A percentile compares a stretch with the other conserved stretches of the same genome.
Evolutionary conservation across 108 stramenopile genomes (phyloP).

Genomic region (Fragilaria crotonensis): DNA sequence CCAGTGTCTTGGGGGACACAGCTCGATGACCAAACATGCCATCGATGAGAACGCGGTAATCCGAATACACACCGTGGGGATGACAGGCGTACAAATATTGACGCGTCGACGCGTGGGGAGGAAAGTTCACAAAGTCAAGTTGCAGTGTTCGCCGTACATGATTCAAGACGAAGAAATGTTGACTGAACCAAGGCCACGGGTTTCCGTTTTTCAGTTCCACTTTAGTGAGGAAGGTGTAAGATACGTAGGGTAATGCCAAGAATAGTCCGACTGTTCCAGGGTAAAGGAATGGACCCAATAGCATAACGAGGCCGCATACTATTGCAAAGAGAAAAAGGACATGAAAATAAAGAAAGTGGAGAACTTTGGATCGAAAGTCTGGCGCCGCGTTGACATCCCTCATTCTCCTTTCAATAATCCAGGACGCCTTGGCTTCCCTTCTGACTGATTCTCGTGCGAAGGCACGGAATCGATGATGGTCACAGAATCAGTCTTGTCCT

Average conservation of each 20-base stretch:
- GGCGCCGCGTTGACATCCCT: no score
- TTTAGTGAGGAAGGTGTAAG: slow-evolving; percentile 8
- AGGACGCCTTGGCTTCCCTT: no score
- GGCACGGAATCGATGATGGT: no score
- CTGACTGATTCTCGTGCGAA: no score
- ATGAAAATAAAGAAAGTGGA: neutral
- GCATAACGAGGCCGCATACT: neutral
- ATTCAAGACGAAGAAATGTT: slow-evolving; percentile 13
- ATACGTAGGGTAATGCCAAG: slow-evolving; percentile 18
- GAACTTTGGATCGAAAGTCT: neutral
- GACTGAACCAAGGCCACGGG: slow-evolving; percentile 11
- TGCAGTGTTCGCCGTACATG: slow-evolving; percentile 1
- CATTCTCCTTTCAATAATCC: no score
- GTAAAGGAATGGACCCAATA: slow-evolving; percentile 4
- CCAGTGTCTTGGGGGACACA: slow-evolving; percentile 13
- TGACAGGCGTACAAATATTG: slow-evolving; percentile 32
- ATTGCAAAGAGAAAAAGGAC: neutral
- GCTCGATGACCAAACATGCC: slow-evolving; percentile 10
- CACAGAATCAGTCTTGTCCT: no score
- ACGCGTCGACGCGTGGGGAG: slow-evolving; percentile 2
- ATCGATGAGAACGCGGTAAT: slow-evolving; percentile 32
- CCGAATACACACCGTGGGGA: slow-evolving; percentile 25
- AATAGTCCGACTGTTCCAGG: slow-evolving; percentile 17
- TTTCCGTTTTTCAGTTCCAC: slow-evolving; percentile 8
- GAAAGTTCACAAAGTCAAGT: slow-evolving; percentile 5